Evolutionary conservation across 176 grass and related monocot genomes (phyloP).

Genomic region (Paspalum notatum): DNA sequence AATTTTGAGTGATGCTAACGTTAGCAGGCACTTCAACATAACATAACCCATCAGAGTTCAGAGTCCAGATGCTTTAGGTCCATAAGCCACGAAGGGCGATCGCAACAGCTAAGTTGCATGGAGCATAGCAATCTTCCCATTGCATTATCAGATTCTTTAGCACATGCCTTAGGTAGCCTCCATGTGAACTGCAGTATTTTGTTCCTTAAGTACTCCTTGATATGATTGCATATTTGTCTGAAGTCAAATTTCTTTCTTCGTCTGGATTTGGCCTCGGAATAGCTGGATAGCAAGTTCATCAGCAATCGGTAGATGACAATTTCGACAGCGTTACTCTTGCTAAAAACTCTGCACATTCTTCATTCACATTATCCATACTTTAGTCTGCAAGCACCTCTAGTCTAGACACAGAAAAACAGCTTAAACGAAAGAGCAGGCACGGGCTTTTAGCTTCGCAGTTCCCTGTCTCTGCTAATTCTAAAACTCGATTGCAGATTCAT

Average conservation of each 20-base stretch:
- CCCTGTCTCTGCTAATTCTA: constrained; percentile 36
- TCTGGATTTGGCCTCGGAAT: not conserved
- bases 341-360: constrained; percentile 32
- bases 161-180: not conserved
- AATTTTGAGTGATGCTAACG: too few relatives aligned
- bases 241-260: not conserved
- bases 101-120: not conserved
- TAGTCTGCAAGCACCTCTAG: constrained; percentile 17
- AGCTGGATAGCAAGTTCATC: not conserved
- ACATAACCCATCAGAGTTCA: too few relatives aligned
- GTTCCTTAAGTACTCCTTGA: not conserved
- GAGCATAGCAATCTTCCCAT: not conserved
- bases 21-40: too few relatives aligned
- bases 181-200: not conserved
- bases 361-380: constrained; percentile 30
- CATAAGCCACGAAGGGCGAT: not conserved
- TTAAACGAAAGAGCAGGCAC: not conserved
- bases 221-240: not conserved
- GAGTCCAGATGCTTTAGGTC: too few relatives aligned
- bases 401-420: not conserved
- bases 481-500: constrained; percentile 3
- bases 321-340: not conserved
- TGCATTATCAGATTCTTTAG: not conserved
- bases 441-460: not conserved
- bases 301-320: not conserved